Evolutionary conservation across 495 filamentous ascomycete species (phyloP), one percentile per base, ranked within the genome.

Genomic region (Hypoxylon subgilvum): DNA sequence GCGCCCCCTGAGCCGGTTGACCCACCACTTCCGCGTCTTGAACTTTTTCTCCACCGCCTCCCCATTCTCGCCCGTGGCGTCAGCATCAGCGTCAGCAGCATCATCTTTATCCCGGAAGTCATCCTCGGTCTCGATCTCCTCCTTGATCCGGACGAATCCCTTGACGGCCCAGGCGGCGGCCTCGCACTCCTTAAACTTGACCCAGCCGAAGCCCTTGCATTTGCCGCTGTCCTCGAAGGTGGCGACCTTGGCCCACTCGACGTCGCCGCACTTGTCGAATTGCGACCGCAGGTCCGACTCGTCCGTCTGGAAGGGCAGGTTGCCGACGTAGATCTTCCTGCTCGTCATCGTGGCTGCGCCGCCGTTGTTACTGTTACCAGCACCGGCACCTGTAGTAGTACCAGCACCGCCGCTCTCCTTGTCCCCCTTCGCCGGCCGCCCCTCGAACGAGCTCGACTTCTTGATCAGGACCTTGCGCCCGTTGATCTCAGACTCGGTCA

Each of bases 141-240:
- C 84, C 52, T 79, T 76, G 34, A 86, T 74, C 63, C 83, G 79
- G 40, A 91, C 79, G 67, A 84, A 96, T 1, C 95, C 95, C 56
- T 83, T 86, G 60, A 96, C 91, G 6, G 92, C 94, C 66, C 82
- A 84, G 61, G 84, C 78, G 0, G 89, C 91, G 0, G 86, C 82
- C 14, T 88, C 86, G 13, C 90, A 59, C 18, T 91, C 86, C 67
- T 86, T 85, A 74, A 97, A 99, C 31, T 88, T 87, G 40, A 97
- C 85, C 89, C 94, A 97, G 14, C 87, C 92, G 77, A 89, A 99
- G 1, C 94, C 94, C 76, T 97, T 97, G 78, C 95, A 97, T 76
- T 97, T 97, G 19, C 94, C 95, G 31, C 86, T 85, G 66, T 99
- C 95, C 70, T 97, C 91, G 67, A 99, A 99, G 0, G 92, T 96